Evolutionary conservation across 371 early-diverging fungal species (phyloP).

Genomic region (Funneliformis caledonium): DNA sequence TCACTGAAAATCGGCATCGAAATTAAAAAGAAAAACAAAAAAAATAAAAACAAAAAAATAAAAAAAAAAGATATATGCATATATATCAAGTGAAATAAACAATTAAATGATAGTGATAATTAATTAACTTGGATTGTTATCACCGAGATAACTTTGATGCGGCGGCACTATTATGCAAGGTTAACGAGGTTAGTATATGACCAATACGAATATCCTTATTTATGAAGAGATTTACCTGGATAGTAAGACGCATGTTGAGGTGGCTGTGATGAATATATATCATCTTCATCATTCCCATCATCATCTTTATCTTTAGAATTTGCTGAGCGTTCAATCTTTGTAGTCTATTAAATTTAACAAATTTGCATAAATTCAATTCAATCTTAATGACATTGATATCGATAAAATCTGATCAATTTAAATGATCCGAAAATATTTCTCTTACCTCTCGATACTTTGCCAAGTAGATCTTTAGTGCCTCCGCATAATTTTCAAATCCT

Average conservation of each 20-base stretch:
- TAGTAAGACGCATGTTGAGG: background rate
- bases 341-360: constrained; percentile 47
- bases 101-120: background rate
- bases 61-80: background rate
- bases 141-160: background rate
- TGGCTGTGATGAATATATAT: constrained; percentile 10
- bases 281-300: constrained; percentile 28
- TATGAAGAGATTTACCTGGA: background rate
- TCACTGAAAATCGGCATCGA: background rate
- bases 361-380: background rate
- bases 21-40: background rate
- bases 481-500: constrained; percentile 98
- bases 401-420: background rate
- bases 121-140: background rate
- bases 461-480: constrained; percentile 92
- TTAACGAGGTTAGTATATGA: background rate
- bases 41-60: background rate
- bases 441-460: constrained; percentile 87
- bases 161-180: background rate
- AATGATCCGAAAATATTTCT: background rate
- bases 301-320: constrained; percentile 55
- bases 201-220: background rate
- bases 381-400: background rate
- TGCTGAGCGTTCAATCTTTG: constrained; percentile 58
- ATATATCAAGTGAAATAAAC: background rate